Percentiles rank a stretch among this genome's conserved stretches.
These are phyloP conservation scores for Haplosporangium sp. DNA, from an alignment of 371 early-diverging fungal genomes.

Conservation along the genomic window DNA sequence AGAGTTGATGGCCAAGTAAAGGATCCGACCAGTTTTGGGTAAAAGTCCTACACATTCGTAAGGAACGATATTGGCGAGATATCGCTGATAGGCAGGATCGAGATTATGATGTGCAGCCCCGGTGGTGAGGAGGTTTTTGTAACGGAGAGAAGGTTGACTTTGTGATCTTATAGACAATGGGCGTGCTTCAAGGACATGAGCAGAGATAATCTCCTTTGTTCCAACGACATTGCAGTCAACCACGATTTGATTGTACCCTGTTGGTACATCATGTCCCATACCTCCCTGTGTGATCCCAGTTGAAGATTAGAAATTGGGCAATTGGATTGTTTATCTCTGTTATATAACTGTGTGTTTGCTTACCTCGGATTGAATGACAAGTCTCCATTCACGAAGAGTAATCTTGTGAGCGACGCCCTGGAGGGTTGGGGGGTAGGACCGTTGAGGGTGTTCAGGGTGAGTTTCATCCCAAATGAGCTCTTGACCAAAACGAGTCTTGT, in stretches of 20 bases:
- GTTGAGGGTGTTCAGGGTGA: slow-evolving; percentile 19
- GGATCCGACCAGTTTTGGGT: slow-evolving; percentile 19
- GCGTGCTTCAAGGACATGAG: slow-evolving; percentile 34
- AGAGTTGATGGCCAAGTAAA: slow-evolving; percentile 3
- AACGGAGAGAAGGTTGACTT: slow-evolving; percentile 36
- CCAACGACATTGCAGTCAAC: slow-evolving; percentile 21
- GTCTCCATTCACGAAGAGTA: slow-evolving; percentile 34
- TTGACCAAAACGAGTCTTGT: slow-evolving; percentile 20
- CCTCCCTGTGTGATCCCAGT: slow-evolving; percentile 18
- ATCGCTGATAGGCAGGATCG: slow-evolving; percentile 35
- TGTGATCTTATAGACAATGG: slow-evolving; percentile 23
- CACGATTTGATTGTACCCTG: slow-evolving; percentile 44
- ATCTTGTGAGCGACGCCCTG: slow-evolving; percentile 47
- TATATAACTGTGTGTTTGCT: neutral
- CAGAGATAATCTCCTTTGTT: slow-evolving; percentile 1
- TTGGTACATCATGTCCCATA: slow-evolving; percentile 39
- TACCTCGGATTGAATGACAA: slow-evolving; percentile 51
- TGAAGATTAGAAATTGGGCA: too few relatives aligned
- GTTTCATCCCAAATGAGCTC: slow-evolving; percentile 34
- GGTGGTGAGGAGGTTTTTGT: slow-evolving; percentile 38
- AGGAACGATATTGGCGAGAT: slow-evolving; percentile 30
- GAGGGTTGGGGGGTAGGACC: slow-evolving; percentile 36
- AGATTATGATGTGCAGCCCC: slow-evolving; percentile 42
- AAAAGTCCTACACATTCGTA: slow-evolving; percentile 30
- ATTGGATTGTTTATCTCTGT: too few relatives aligned